Base-by-base conservation (phyloP, 352 stramenopile genomes). In the Phytophthora quininea region DNA sequence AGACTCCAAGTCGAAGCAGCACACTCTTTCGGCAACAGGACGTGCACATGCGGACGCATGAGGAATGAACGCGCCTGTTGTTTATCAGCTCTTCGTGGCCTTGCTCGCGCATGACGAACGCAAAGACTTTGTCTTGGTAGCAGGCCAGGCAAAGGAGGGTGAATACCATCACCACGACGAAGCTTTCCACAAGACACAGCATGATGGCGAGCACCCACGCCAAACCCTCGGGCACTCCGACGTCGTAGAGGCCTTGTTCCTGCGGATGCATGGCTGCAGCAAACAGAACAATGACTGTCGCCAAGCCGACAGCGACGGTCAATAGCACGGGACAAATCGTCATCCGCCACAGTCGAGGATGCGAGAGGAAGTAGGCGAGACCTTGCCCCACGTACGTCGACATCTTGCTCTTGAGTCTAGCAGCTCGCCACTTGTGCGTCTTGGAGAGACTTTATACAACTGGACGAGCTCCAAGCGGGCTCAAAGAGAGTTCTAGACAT, bases 61-160 rank as follows among this genome's bases (percentile, higher is more conserved):
- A 64, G 31, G 76, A 57, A 55, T 83, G 76, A 8, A 58, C 62
- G 10, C 69, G 58, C 38, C 80, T 71, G 48, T 84, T 72, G 42
- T 54, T 35, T 8, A 86, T 69, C 24, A 87, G 66, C 37, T 82
- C 68, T 15, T 71, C 66, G 51, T 75, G 67, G 11, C 80, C 80
- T 35, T 81, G 63, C 53, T 76, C 47, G 4, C 67, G 67, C 58
- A 89, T 64, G 24, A 87, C 76, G 47, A 71, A 74, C 56, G 78
- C 76, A 54, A 89, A 89, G 19, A 89, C 60, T 46, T 80, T 77
- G 71, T 87, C 76, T 47, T 78, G 67, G 59, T 83, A 86, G 64
- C 74, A 86, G 11, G 75, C 70, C 55, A 81, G 54, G 35, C 79
- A 73, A 31, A 81, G 62, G 33, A 85, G 70, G 40, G 70, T 80